Conservation (phyloP, 176 grass and related monocot genomes). For the Aechmea fasciata region DNA sequence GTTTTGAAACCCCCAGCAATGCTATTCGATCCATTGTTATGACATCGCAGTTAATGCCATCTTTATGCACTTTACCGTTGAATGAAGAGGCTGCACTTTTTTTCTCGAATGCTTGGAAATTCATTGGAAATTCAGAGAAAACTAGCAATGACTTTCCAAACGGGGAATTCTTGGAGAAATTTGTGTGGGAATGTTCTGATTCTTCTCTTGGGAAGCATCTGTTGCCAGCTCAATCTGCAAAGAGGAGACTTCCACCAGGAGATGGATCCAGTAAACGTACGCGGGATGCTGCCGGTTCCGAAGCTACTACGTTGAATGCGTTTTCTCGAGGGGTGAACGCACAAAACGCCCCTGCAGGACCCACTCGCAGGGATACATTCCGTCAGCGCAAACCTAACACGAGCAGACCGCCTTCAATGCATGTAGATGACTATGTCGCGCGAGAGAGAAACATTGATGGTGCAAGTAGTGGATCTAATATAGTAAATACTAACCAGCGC, state of each 20-base stretch:
- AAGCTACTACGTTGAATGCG: conserved; percentile 37
- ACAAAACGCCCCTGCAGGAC: conserved; percentile 42
- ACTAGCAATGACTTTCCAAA: conserved; percentile 24
- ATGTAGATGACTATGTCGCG: conserved; percentile 99
- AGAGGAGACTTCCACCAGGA: conserved; percentile 52
- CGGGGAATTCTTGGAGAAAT: conserved; percentile 48
- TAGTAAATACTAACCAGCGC: conserved; percentile 57
- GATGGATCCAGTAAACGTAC: conserved; percentile 45
- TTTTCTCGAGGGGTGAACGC: conserved; percentile 52
- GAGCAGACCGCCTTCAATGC: conserved; percentile 97
- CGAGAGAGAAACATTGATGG: conserved; percentile 96
- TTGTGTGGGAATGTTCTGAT: conserved; percentile 90
- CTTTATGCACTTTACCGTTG: conserved; percentile 20
- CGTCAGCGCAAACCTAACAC: conserved; percentile 95
- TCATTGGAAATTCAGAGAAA: conserved; percentile 44
- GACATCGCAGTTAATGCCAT: conserved; percentile 62
- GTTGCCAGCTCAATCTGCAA: conserved; percentile 44
- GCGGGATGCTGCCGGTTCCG: conserved; percentile 51
- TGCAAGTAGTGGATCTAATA: conserved; percentile 82
- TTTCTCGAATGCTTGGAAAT: conserved; percentile 73
- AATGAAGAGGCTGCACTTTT: conserved; percentile 37
- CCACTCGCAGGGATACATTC: conserved; percentile 84
- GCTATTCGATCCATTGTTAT: conserved; percentile 42
- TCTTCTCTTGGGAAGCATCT: conserved; percentile 62
- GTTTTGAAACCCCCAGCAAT: conserved; percentile 28